Evolutionary conservation across 1,139 yeast species (phyloP), one percentile per base, ranked within the genome.

Genomic region (Petasospora fabianii): DNA sequence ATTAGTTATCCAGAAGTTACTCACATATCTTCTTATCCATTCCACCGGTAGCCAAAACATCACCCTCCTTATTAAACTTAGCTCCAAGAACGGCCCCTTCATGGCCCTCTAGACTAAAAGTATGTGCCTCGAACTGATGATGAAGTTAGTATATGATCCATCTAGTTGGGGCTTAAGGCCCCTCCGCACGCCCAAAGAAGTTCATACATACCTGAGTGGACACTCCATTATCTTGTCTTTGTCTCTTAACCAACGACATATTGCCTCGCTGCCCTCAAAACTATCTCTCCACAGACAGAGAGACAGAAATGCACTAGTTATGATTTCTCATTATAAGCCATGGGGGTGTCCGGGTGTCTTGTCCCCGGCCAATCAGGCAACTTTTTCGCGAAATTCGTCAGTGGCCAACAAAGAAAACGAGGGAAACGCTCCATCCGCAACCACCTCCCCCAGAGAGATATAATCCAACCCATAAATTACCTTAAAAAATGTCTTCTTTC

Each of bases 41-140:
- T 3, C 84, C 83, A 5, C 76, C 77, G 3, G 81, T 64, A 0
- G 76, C 82, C 16, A 77, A 58, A 7, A 54, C 46, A 4, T 59
- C 48, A 1, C 81, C 82, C 24, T 58, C 56, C 5, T 53, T 57
- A 45, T 61, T 68, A 59, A 77, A 77, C 32, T 61, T 61, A 3
- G 69, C 66, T 3, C 72, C 52, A 12, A 70, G 58, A 0, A 75
- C 78, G 0, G 77, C 54, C 0, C 79, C 80, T 3, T 61, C 50
- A 49, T 78, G 80, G 5, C 77, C 80, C 35, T 68, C 66, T 5
- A 73, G 33, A 27, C 39, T 35, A 31, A 46, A 53, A 0, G 36
- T 18, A 16, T 52, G 45, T 4, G 44, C 26, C 24, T 45, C 48
- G 13, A 28, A 36, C 52, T 50, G 36, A 5, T 13, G 21, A 11